Evolutionary conservation across 306 rosid species (phyloP).

Genomic region (apple (Malus domestica)): ASM211411v1 NC_041792.1:1006001-1006500

Average conservation of each 20-base stretch:
- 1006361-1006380: too few relatives aligned
- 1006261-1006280: background rate
- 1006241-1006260: constrained; percentile 27
- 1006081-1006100: constrained; percentile 21
- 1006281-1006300: constrained; percentile 10
- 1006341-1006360: background rate
- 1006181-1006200: background rate
- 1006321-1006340: constrained; percentile 12
- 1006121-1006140: constrained; percentile 28
- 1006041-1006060: background rate
- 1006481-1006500: background rate
- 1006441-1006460: background rate
- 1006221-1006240: constrained; percentile 14
- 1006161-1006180: constrained; percentile 1
- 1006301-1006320: constrained; percentile 1
- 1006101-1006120: constrained; percentile 39
- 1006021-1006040: background rate
- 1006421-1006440: background rate
- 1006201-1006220: background rate
- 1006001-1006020: constrained; percentile 9
- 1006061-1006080: constrained; percentile 15
- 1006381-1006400: background rate
- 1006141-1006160: constrained; percentile 14
- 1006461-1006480: background rate
- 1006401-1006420: background rate